Base-by-base conservation (phyloP, 129 eudicot genomes). In the Flaveria linearis region DNA sequence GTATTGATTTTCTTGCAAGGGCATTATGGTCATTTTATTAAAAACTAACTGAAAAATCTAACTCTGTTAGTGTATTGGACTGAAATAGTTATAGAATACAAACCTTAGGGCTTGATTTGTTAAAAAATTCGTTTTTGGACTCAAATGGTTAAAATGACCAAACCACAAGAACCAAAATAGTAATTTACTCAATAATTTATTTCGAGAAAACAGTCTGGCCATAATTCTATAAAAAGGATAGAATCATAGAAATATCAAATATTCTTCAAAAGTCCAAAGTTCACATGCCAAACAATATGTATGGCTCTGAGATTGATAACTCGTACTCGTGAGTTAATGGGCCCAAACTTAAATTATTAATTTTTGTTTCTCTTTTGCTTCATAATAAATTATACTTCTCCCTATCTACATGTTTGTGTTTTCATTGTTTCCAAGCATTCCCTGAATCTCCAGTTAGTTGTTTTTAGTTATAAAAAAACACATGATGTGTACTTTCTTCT, bases 271-370 rank as follows among this genome's bases (percentile, higher is more conserved):
- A 74, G 56, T 60, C 26, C 45, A 74, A 74, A 60, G n/a, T 61
- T 74, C 70, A 67, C 68, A 67, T 76, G 74, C 55, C 68, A 77
- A 68, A 76, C 79, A 75, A 51, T 68, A 51, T 67, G 74, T 68
- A 53, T 77, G 53, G 55, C 43, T 51, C 52, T 66, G 42, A 47
- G 50, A 66, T 50, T 36, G 65, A 65, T 51, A 51, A 77, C 81
- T 66, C 67, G 81, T 67, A 77, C 81, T 66, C 67, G 81, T 77
- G 81, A 77, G 75, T 41, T 68, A 20, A 22, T 33, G 81, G 74
- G 17, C 81, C 81, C 81, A 68, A 77, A 65, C 42, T 76, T 36
- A 41, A 76, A 55, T 52, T 26, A 77, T 20, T 53, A 15, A 23
- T 23, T 77, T 22, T 11, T 22, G 7, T 67, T 77, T 55, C 33